Evolutionary conservation across 345 rosid species (phyloP).

Genomic region (Populus tremula): DNA sequence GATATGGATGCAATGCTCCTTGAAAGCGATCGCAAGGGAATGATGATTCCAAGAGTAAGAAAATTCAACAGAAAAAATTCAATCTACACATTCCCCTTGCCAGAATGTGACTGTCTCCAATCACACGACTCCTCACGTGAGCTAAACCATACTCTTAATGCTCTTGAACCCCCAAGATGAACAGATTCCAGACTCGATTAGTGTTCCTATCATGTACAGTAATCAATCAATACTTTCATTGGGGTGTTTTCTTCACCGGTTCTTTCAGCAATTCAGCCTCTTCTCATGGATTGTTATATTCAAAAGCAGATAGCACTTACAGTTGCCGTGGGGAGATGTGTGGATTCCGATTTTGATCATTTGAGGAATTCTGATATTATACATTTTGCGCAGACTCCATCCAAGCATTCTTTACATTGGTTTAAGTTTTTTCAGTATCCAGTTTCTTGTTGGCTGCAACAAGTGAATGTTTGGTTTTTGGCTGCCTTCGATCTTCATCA

Average conservation of each 20-base stretch:
- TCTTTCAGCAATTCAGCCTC: not conserved
- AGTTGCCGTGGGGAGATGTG: constrained; percentile 1
- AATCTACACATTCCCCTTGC: constrained; percentile 76
- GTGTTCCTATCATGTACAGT: not conserved
- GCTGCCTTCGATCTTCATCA: not conserved
- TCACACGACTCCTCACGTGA: constrained; percentile 43
- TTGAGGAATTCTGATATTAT: constrained; percentile 2
- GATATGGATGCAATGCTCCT: constrained; percentile 64
- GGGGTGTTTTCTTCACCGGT: not conserved
- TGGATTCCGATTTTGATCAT: constrained; percentile 27
- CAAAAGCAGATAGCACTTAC: constrained; percentile 12
- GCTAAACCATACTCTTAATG: constrained; percentile 20
- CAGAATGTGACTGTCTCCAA: constrained; percentile 79
- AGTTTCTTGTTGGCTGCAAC: not conserved
- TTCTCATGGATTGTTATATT: constrained; percentile 1
- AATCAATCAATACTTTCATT: not conserved
- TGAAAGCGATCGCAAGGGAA: constrained; percentile 84
- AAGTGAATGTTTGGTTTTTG: not conserved
- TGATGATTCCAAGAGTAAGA: constrained; percentile 70
- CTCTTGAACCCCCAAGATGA: constrained; percentile 20
- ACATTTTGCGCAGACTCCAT: not conserved
- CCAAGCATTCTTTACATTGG: not conserved
- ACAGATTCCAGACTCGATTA: not conserved
- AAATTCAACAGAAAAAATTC: constrained; percentile 87
- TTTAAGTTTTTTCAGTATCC: not conserved